These are phyloP conservation scores for Trichosporon coremiiforme DNA, from an alignment of 1,284 basidiomycete genomes.

Conservation along the genomic window DNA sequence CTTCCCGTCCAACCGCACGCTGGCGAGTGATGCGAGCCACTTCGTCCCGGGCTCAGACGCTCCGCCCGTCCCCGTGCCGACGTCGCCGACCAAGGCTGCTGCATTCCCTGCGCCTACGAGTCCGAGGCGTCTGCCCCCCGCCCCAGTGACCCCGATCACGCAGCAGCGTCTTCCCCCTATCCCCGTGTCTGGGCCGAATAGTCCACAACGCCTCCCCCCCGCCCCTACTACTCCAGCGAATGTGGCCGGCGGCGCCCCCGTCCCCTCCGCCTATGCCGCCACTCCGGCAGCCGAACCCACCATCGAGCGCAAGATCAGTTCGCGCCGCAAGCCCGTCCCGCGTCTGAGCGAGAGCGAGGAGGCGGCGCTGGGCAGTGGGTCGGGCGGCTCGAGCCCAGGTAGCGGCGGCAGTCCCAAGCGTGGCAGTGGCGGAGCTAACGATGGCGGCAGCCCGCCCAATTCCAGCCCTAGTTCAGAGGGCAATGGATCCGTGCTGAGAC, in stretches of 20 bases:
- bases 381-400: neutral
- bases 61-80: conserved; percentile 1
- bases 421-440: too few relatives aligned
- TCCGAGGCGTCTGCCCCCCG: neutral
- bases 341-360: conserved; percentile 20
- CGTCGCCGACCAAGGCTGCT: conserved; percentile 14
- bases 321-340: conserved; percentile 35
- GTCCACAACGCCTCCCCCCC: neutral
- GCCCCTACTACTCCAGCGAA: neutral
- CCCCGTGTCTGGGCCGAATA: too few relatives aligned
- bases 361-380: neutral
- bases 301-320: conserved; percentile 28
- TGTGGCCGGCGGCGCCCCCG: neutral
- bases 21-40: neutral
- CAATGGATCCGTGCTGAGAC: neutral
- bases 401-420: too few relatives aligned
- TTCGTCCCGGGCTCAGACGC: neutral
- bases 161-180: neutral
- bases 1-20: conserved; percentile 4
- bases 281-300: neutral
- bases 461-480: neutral
- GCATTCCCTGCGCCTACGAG: neutral
- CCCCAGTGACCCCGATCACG: neutral
- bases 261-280: neutral
- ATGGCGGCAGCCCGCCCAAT: neutral